Conservation (phyloP, 805 yeast genomes). For the Kodamaea fukazawae region DNA sequence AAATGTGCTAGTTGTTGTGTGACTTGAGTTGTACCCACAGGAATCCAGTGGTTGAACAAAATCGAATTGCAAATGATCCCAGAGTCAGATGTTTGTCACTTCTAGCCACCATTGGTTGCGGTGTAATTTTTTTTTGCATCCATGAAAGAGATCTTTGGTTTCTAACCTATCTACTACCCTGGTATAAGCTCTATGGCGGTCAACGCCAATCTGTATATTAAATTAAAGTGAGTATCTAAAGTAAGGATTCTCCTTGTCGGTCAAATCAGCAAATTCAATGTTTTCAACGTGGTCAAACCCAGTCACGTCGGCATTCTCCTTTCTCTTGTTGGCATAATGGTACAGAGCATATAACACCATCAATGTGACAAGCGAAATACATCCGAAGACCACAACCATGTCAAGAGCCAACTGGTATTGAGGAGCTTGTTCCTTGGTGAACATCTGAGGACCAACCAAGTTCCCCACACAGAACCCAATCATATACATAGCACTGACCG, state of each 20-base stretch:
- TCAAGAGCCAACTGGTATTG: slow-evolving; percentile 40
- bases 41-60: too few relatives aligned
- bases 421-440: slow-evolving; percentile 44
- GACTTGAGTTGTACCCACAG: too few relatives aligned
- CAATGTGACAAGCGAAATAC: slow-evolving; percentile 25
- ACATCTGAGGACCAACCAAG: slow-evolving; percentile 54
- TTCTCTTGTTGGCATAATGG: slow-evolving; percentile 28
- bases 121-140: too few relatives aligned
- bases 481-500: slow-evolving; percentile 44
- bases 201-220: too few relatives aligned
- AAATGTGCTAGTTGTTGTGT: too few relatives aligned
- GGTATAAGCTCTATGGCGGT: too few relatives aligned
- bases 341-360: slow-evolving; percentile 25
- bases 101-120: too few relatives aligned
- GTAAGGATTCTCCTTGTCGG: slow-evolving; percentile 52
- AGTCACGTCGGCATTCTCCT: slow-evolving; percentile 7
- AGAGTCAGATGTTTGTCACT: too few relatives aligned
- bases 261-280: slow-evolving; percentile 44
- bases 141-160: too few relatives aligned
- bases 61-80: too few relatives aligned
- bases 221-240: too few relatives aligned
- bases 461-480: slow-evolving; percentile 56
- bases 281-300: slow-evolving; percentile 19
- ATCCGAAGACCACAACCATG: slow-evolving; percentile 36
- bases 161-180: too few relatives aligned